Percentiles rank a stretch among this genome's conserved stretches.
These are phyloP conservation scores for Crithidia sp. DNA, from an alignment of 208 protist genomes.

Conservation along the genomic window DNA sequence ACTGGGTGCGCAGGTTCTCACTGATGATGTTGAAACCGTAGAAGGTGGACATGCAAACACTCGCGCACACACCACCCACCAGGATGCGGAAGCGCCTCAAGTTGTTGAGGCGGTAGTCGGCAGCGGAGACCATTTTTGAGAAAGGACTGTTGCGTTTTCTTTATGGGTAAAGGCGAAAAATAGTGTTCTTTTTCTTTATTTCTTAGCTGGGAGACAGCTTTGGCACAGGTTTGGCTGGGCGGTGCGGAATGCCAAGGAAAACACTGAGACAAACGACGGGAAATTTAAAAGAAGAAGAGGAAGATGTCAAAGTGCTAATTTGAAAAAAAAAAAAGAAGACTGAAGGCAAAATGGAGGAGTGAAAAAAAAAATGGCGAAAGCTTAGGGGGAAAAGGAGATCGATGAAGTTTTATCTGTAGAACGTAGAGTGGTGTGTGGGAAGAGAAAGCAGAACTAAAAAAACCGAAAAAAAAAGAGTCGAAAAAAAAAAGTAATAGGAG, in stretches of 20 bases:
- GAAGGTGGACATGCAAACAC: slow-evolving; percentile 44
- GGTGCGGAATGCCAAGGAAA: not conserved
- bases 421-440: too few species aligned
- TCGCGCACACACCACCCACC: slow-evolving; percentile 43
- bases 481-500: too few species aligned
- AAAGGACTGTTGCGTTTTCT: not conserved
- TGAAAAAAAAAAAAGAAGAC: not conserved
- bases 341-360: not conserved
- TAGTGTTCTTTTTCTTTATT: slow-evolving; percentile 11
- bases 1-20: slow-evolving; percentile 44
- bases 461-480: too few species aligned
- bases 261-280: too few species aligned
- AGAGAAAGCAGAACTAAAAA: too few species aligned
- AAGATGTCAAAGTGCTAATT: too few species aligned
- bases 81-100: slow-evolving; percentile 57
- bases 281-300: too few species aligned
- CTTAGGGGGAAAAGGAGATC: too few species aligned
- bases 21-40: slow-evolving; percentile 76
- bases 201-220: not conserved
- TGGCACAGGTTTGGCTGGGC: not conserved
- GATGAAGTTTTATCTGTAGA: too few species aligned
- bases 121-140: slow-evolving; percentile 22
- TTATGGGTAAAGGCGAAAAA: slow-evolving; percentile 10
- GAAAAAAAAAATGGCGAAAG: too few species aligned
- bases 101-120: slow-evolving; percentile 51